These are phyloP conservation scores for Lippia alba DNA, from an alignment of 305 asterid species.

Conservation along the genomic window DNA sequence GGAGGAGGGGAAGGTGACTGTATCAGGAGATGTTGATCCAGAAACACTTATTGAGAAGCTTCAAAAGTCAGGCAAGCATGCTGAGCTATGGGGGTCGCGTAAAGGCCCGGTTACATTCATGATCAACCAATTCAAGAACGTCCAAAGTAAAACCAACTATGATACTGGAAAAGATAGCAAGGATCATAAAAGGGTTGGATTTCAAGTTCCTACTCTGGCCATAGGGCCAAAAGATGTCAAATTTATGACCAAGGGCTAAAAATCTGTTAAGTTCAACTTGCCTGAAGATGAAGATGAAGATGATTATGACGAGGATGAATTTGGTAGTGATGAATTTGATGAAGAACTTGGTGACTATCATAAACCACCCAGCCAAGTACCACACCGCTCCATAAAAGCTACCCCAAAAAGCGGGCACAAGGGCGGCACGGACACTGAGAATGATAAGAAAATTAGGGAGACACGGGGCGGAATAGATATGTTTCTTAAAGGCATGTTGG, in stretches of 20 bases:
- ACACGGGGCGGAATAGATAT: slow-evolving; percentile 50
- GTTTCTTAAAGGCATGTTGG: slow-evolving; percentile 49
- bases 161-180: slow-evolving; percentile 52
- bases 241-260: slow-evolving; percentile 55
- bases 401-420: slow-evolving; percentile 35
- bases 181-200: slow-evolving; percentile 44
- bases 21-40: slow-evolving; percentile 74
- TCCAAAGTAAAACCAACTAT: slow-evolving; percentile 47
- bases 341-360: slow-evolving; percentile 36
- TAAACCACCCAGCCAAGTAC: slow-evolving; percentile 31
- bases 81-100: slow-evolving; percentile 63
- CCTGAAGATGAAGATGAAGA: slow-evolving; percentile 54
- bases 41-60: slow-evolving; percentile 60
- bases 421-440: slow-evolving; percentile 43
- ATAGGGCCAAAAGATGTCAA: slow-evolving; percentile 51
- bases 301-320: slow-evolving; percentile 39
- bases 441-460: slow-evolving; percentile 46
- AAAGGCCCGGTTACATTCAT: slow-evolving; percentile 39
- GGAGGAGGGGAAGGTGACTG: slow-evolving; percentile 67
- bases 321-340: slow-evolving; percentile 43
- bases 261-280: slow-evolving; percentile 61
- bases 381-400: slow-evolving; percentile 36
- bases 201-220: slow-evolving; percentile 36
- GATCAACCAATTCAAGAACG: slow-evolving; percentile 54
- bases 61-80: slow-evolving; percentile 70